Base-by-base conservation (phyloP, 495 filamentous ascomycete genomes). In the Mytilinidion resinicola region DNA sequence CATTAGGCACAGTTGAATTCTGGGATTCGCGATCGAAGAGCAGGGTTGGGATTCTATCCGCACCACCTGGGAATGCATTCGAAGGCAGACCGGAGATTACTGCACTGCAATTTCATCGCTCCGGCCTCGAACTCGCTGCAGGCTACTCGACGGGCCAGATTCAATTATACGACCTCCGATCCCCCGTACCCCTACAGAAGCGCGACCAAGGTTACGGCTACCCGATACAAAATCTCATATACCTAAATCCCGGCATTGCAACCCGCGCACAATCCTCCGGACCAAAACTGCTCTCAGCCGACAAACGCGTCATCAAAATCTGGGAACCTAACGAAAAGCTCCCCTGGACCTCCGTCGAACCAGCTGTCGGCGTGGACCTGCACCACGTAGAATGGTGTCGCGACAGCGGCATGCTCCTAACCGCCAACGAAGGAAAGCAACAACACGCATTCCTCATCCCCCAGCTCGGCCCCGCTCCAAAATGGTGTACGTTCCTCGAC, bases 191-290 rank as follows among this genome's bases (percentile, higher is more conserved):
- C 11, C 75, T 95, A 1, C 76, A 96, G 36, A 85, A 83, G 65
- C 96, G 95, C 69, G 95, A 97, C 61, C 95, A 97, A 76, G 93
- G 95, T 49, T 96, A 96, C 72, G 91, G 92, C 10, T 95, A 90
- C 69, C 87, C 95, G 11, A 88, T 96, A 50, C 89, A 96, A 66
- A 92, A 86, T 9, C 74, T 99, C 38, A 87, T 86, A 38, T 96
- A 95, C 76, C 79, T 99, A 36, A 85, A 82, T 43, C 85, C 88
- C 1, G 83, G 87, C 10, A 83, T 86, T 1, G 71, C 71, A n/a
- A 77, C 78, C 44, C 82, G 84, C 1, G 73, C 77, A 30, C 77
- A 79, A 62, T 80, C 74, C 21, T 66, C 81, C 53, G 88, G 91
- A 53, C 86, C 90, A 33, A 96, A 96, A 72, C 84, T 99, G 49